Evolutionary conservation across 345 rosid species (phyloP).

Genomic region (Limnanthes douglasii): DNA sequence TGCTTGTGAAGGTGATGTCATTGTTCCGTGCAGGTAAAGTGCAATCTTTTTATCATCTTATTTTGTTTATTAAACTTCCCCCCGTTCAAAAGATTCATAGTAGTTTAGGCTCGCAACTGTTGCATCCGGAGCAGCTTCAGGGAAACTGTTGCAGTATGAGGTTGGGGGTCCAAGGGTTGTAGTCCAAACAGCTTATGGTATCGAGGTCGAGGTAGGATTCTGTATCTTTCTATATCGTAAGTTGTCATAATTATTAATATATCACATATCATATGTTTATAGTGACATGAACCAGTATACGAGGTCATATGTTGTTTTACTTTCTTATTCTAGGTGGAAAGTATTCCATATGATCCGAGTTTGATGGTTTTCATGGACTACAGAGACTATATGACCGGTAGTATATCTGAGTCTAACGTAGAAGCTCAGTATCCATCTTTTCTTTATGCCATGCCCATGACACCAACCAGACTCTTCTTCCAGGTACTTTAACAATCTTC

Average conservation of each 20-base stretch:
- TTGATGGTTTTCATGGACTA: constrained; percentile 99
- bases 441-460: constrained; percentile 83
- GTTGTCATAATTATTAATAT: too few species aligned
- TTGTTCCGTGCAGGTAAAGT: constrained; percentile 72
- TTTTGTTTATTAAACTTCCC: constrained; percentile 1
- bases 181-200: constrained; percentile 92
- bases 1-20: constrained; percentile 31
- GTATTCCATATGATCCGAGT: constrained; percentile 82
- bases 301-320: too few species aligned
- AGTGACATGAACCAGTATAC: too few species aligned
- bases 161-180: constrained; percentile 96
- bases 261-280: too few species aligned
- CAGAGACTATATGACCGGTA: constrained; percentile 52
- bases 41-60: not conserved
- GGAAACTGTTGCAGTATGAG: constrained; percentile 86
- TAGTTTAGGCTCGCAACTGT: constrained; percentile 81
- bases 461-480: constrained; percentile 74
- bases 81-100: constrained; percentile 13
- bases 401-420: constrained; percentile 27
- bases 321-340: constrained; percentile 57
- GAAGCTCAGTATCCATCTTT: constrained; percentile 78
- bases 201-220: constrained; percentile 91
- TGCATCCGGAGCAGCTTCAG: constrained; percentile 99
- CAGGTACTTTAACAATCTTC: constrained; percentile 35
- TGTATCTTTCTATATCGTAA: constrained; percentile 4